phyloP scores from a whole-genome alignment of 2,329 filamentous ascomycete species.

The Claviceps paspali region DNA sequence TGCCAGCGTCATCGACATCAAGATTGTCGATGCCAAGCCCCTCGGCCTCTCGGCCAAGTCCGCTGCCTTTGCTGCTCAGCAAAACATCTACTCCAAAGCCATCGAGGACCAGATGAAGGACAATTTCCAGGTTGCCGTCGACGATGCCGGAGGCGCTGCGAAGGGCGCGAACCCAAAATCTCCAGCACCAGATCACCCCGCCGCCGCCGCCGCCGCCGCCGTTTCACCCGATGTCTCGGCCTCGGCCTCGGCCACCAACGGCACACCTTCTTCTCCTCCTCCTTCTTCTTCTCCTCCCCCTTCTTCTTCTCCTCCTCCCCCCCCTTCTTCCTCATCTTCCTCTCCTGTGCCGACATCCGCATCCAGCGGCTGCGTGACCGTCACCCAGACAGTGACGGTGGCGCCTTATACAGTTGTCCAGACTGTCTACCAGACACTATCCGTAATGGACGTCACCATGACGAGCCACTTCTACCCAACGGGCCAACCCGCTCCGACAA shows the following conservation, averaged over 20 bases:
- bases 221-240: not conserved
- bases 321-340: too few species aligned
- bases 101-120: constrained; percentile 29
- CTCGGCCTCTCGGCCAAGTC: constrained; percentile 11
- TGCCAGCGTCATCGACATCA: constrained; percentile 25
- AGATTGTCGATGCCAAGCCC: constrained; percentile 16
- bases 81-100: constrained; percentile 27
- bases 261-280: constrained; percentile 6
- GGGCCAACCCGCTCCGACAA: not conserved
- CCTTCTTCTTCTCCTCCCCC: too few species aligned
- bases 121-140: constrained; percentile 29
- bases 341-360: constrained; percentile 1
- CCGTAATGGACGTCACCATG: constrained; percentile 3
- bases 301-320: too few species aligned
- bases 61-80: constrained; percentile 18
- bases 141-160: constrained; percentile 10
- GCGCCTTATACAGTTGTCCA: constrained; percentile 23
- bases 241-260: not conserved
- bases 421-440: constrained; percentile 21
- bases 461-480: constrained; percentile 3
- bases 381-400: constrained; percentile 21
- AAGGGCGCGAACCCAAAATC: too few species aligned
- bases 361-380: constrained; percentile 11
- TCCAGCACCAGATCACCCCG: not conserved
- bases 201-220: not conserved